Base-by-base conservation (phyloP, 768 basidiomycete species). In the Leucosporidium creatinivorum region DNA sequence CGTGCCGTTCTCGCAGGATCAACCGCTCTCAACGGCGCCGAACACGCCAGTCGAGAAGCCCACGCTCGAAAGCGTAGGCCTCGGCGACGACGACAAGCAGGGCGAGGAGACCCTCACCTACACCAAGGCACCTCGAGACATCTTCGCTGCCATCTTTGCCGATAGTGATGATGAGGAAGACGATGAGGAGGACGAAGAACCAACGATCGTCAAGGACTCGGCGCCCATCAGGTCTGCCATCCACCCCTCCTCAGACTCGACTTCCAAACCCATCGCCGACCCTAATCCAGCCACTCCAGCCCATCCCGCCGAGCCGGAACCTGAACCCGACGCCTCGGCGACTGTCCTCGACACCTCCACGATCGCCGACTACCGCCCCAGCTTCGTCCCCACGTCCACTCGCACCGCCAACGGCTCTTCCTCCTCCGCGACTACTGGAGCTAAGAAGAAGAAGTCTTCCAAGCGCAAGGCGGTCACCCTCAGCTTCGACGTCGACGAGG, bases 91-190 rank as follows among this genome's bases (percentile, higher is more conserved):
- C 75, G 91, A 93, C 51, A 84, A 83, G 33, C 93, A 96, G 76
- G 93, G 92, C 0, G 79, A 83, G 48, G 92, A 93, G 75, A 92
- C 86, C 9, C 81, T 97, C 70, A 93, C 89, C 0, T 93, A 97
- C 77, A 82, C 89, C 73, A 84, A 89, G 49, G 94, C 96, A 3
- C 81, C 86, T 9, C 89, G 92, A 83, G 89, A 92, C 75, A 85
- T 98, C 54, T 99, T 98, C 82, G 96, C 94, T 77, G 93, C 94
- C 4, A 97, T 99, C 68, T 99, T 99, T 77, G 93, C 92, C 17
- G 92, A 89, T 78, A 91, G 91, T 68, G 90, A 91, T 55, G 92
- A 94, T 74, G 89, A 90, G 47, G 87, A 86, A 23, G 89, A 86
- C 13, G 86, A 86, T 3, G 90, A 91, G 5, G 83, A 81, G 1